Base-by-base conservation (phyloP, 345 rosid genomes). In the Trapa incisa region DNA sequence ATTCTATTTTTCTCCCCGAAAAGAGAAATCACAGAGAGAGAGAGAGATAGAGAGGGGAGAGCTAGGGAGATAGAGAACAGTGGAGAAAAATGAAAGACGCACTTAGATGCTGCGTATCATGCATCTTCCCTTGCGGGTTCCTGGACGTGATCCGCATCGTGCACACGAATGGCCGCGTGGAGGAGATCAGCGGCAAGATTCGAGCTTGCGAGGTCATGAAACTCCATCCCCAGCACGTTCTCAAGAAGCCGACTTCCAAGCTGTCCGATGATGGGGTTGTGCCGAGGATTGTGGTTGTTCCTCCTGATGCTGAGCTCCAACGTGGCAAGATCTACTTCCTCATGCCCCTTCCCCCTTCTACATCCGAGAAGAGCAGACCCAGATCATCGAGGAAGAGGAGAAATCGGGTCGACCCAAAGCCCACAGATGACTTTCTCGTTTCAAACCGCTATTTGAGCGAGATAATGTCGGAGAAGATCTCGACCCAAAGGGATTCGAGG, bases 261-360 rank as follows among this genome's bases (percentile, higher is more conserved):
- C 37, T 37, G 4, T 56, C 53, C 41, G 86, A 80, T 48, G 82
- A 84, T 5, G 76, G 80, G 36, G 78, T 81, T 64, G 87, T 86
- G 37, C 87, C 96, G 0, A 81, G 75, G 79, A 94, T 94, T 78
- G 92, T 89, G 32, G n/a, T 94, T 37, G 92, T 94, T 29, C 95
- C 99, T 6, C 92, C 96, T 0, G 99, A 94, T 9, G 97, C 97
- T 0, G 89, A 89, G 72, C 95, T 94, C 57, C 95, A 82, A 68
- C 90, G 96, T 22, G 99, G 99, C 37, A 94, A 91, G 85, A 89
- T 94, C 69, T 94, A 94, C 65, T 94, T 94, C 74, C 95, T 94
- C 72, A 83, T 89, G 82, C 97, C 96, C 0, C 75, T 74, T 37
- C 82, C 84, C 37, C 73, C 81, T 22, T 72, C 68, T 13, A 56